Percentiles rank a stretch among this genome's conserved stretches.
Evolutionary conservation across 352 stramenopile species (phyloP).

Genomic region (Albugo candida): DNA sequence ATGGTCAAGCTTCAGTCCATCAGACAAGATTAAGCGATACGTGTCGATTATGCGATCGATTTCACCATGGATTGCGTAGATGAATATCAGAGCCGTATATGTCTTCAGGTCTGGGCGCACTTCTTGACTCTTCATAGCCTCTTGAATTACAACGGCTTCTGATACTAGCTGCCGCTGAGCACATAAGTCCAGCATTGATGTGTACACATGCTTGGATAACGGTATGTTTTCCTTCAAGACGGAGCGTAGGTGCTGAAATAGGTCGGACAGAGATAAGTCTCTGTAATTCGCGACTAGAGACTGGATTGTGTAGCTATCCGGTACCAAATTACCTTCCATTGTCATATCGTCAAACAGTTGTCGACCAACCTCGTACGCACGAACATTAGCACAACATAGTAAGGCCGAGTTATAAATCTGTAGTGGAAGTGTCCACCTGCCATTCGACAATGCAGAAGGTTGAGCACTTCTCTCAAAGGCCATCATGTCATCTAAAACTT

Average conservation of each 20-base stretch:
- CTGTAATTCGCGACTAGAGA: constrained; percentile 55
- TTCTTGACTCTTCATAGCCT: constrained; percentile 25
- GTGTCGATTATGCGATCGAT: constrained; percentile 21
- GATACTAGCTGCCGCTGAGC: constrained; percentile 29
- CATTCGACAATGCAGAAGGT: constrained; percentile 4
- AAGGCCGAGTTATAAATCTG: constrained; percentile 67
- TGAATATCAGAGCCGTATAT: constrained; percentile 45
- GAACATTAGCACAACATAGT: constrained; percentile 33
- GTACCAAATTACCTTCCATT: constrained; percentile 25
- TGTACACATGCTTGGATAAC: constrained; percentile 55
- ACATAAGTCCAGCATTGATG: constrained; percentile 45
- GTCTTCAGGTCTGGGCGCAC: constrained; percentile 35
- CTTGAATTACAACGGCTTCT: constrained; percentile 29
- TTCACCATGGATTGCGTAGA: constrained; percentile 35
- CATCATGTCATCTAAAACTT: constrained; percentile 36
- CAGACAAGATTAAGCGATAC: constrained; percentile 23
- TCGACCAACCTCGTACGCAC: constrained; percentile 23
- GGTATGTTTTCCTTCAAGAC: constrained; percentile 35
- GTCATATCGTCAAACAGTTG: constrained; percentile 45
- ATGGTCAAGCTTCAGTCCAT: constrained; percentile 18
- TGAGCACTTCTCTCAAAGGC: constrained; percentile 14
- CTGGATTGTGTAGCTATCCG: constrained; percentile 57
- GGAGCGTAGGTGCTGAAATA: constrained; percentile 48
- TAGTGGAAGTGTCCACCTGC: constrained; percentile 32
- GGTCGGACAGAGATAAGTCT: constrained; percentile 28